Conservation (phyloP, 768 basidiomycete genomes). For the Termitomyces sp. region DNA sequence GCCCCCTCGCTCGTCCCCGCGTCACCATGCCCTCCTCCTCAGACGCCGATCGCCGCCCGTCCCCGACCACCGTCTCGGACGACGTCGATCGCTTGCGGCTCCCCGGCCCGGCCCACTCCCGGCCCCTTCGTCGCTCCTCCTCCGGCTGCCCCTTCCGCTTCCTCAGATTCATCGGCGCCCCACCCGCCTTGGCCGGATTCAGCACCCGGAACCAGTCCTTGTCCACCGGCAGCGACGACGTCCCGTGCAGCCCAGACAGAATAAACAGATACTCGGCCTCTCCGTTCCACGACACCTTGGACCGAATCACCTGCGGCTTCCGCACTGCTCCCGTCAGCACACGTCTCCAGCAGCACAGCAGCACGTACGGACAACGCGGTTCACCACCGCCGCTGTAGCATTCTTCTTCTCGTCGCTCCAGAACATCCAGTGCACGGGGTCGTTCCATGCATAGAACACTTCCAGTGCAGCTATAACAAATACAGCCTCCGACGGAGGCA, state of each 20-base stretch:
- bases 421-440: slow-evolving; percentile 59
- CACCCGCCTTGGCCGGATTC: slow-evolving; percentile 24
- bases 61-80: too few species aligned
- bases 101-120: too few species aligned
- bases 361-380: slow-evolving; percentile 48
- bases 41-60: too few species aligned
- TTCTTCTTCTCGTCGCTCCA: slow-evolving; percentile 49
- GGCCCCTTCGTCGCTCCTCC: too few species aligned
- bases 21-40: too few species aligned
- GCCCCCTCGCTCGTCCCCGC: too few species aligned
- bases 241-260: slow-evolving; percentile 27
- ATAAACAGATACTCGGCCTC: slow-evolving; percentile 32
- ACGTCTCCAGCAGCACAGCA: slow-evolving; percentile 10
- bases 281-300: slow-evolving; percentile 40
- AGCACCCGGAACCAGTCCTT: slow-evolving; percentile 27
- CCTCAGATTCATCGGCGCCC: slow-evolving; percentile 25
- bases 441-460: slow-evolving; percentile 47
- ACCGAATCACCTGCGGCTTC: slow-evolving; percentile 31
- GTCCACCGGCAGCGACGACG: slow-evolving; percentile 23
- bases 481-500: slow-evolving; percentile 35
- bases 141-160: slow-evolving; percentile 27
- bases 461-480: slow-evolving; percentile 57
- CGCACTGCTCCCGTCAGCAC: slow-evolving; percentile 24
- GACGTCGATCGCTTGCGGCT: too few species aligned
- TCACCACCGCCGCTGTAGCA: slow-evolving; percentile 46